Evolutionary conservation across 2,329 filamentous ascomycete genomes (phyloP).

Genomic region (Beauveria pseudobassiana): DNA sequence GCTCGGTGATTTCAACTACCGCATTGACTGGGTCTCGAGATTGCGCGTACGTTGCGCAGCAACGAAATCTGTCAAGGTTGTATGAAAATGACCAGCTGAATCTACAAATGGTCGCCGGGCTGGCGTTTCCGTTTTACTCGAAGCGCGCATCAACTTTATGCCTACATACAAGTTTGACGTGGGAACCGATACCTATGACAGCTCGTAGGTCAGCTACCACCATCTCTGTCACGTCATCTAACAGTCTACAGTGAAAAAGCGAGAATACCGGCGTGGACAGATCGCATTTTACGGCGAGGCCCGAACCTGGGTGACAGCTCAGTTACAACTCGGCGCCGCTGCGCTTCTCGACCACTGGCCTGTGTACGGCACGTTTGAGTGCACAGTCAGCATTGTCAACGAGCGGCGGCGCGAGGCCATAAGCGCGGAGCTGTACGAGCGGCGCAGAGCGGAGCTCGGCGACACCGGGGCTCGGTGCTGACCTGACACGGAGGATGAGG

Average conservation of each 20-base stretch:
- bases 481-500: constrained; percentile 64
- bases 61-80: constrained; percentile 65
- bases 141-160: constrained; percentile 78
- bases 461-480: constrained; percentile 48
- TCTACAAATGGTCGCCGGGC: constrained; percentile 88
- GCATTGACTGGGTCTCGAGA: constrained; percentile 76
- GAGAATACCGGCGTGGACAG: constrained; percentile 94
- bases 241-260: constrained; percentile 61
- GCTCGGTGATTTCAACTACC: constrained; percentile 98
- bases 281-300: constrained; percentile 84
- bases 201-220: constrained; percentile 52
- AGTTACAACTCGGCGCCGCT: constrained; percentile 78
- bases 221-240: not conserved
- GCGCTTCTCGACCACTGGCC: constrained; percentile 90
- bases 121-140: constrained; percentile 85
- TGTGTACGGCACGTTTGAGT: constrained; percentile 84
- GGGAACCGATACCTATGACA: constrained; percentile 83
- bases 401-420: constrained; percentile 65
- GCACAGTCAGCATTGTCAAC: constrained; percentile 72
- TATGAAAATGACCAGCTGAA: constrained; percentile 96
- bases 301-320: constrained; percentile 71
- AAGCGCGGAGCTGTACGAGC: constrained; percentile 66
- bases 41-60: constrained; percentile 65
- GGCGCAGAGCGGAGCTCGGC: constrained; percentile 59
- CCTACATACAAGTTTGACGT: constrained; percentile 96